Evolutionary conservation across 2,329 filamentous ascomycete genomes (phyloP), one percentile per base, ranked within the genome.

Genomic region (Graphium sp.): DNA sequence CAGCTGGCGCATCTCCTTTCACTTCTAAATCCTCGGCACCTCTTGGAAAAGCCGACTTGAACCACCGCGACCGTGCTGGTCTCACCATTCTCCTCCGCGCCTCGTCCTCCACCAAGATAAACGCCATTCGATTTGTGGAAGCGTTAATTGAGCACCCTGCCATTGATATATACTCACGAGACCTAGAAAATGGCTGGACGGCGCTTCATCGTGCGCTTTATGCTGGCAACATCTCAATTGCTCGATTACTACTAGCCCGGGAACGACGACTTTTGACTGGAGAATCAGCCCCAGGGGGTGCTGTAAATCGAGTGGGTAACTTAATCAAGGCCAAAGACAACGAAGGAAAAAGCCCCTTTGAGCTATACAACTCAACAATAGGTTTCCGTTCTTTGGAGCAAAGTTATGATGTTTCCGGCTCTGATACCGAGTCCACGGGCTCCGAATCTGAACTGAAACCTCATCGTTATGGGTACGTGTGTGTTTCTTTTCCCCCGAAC

Each of bases 301-400:
- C 62, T 10, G 58, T 67, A 12, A 61, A 70, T 38, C 71, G 71
- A 41, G 68, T 74, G 18, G 74, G 76, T 7, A 76, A 75, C 17
- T 56, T 95, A 23, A 85, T 94, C 43, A 94, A 92, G 55, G 82
- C 89, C 29, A 98, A 95, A 49, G 89, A 98, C 44, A 74, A 80
- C 33, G 89, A 95, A 52, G 87, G 87, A 7, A 84, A 91, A 45
- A 92, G 84, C 39, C 87, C 89, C 0, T 87, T 95, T 39, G 89
- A 95, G 47, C 56, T 98, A 8, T 95, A 92, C 42, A 79, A 82
- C 36, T 73, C 80, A 22, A 93, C 83, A 1, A 89, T 94, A 40
- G 75, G 77, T 28, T 66, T 79, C 32, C 70, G 80, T n/a, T 70
- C 67, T n/a, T 47, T 83, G 11, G 63, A 65, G 32, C 47, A 42